Percentiles rank a stretch among this genome's conserved stretches.
phyloP scores from a whole-genome alignment of 2,329 filamentous ascomycete genomes.

The Microdochium nivale region DNA sequence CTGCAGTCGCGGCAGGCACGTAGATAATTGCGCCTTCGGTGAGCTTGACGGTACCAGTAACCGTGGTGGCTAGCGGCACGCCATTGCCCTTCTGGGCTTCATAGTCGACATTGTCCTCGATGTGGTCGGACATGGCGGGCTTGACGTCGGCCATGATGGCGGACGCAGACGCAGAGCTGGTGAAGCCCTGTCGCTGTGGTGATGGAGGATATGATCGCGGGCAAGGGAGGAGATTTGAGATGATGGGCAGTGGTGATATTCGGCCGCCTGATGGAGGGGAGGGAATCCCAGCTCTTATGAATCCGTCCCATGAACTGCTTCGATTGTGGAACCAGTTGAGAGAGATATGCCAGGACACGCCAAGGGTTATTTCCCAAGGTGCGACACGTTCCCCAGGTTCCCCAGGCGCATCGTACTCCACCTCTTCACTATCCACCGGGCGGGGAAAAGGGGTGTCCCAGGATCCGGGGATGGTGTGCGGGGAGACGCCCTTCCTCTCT shows the following conservation, averaged over 20 bases:
- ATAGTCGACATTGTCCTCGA: not conserved
- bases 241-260: not conserved
- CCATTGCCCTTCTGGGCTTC: not conserved
- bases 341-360: too few relatives aligned
- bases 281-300: not conserved
- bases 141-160: conserved; percentile 10
- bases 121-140: not conserved
- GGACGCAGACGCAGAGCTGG: too few relatives aligned
- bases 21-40: conserved; percentile 22
- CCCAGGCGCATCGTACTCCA: not conserved
- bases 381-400: not conserved
- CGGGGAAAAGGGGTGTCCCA: not conserved
- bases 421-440: not conserved
- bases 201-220: not conserved
- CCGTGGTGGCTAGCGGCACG: conserved; percentile 7
- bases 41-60: conserved; percentile 5
- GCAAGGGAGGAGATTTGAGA: not conserved
- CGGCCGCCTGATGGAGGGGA: not conserved
- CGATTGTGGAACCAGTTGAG: not conserved
- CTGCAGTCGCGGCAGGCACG: conserved; percentile 23
- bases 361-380: too few relatives aligned
- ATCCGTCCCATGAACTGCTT: too few relatives aligned
- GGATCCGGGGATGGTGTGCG: not conserved
- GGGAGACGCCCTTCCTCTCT: not conserved
- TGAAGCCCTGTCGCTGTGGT: too few relatives aligned